Evolutionary conservation across 306 rosid species (phyloP), one percentile per base, ranked within the genome.

Genomic region (Herpetospermum pedunculosum): DNA sequence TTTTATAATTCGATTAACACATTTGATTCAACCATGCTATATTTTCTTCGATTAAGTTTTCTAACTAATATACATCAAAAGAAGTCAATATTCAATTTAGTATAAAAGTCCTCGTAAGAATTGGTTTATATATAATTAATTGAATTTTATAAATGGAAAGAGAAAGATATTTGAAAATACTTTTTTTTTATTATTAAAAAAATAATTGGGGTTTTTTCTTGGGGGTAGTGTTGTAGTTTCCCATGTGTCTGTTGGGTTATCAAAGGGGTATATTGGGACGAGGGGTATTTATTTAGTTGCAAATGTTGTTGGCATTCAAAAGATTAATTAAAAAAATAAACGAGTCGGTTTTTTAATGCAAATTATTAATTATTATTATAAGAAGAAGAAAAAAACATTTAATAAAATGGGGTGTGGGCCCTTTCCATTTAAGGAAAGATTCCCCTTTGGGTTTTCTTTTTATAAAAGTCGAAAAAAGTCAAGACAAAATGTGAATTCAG

Each of bases 391-490:
- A 41, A 40, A 68, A 6, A 8, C 13, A 68, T 11, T 12, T 41
- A 14, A 43, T 38, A 43, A 68, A 25, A 68, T 43, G 21, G 23
- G 53, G 6, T 25, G 37, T 68, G 73, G 73, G 73, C 25, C 54
- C 25, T 69, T 69, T 69, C 73, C 49, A 69, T 69, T 69, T 69
- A 69, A 44, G 73, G 73, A 69, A 69, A 69, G 73, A 69, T 69
- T 69, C 73, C 55, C 12, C 5, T 13, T 15, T 14, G 16, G 29
- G 25, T 18, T 68, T 43, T 14, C 54, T 30, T 69, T 43, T 69
- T 41, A 1, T 23, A 19, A 65, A 65, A 40, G 49, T 21, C 23
- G 50, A 11, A n/a, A 23, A 41, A 68, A 43, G 73, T 21, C 50
- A 65, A 65, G 47, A 41, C 32, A 40, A 40, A 67, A 25, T 67